Percentiles rank a stretch among this genome's conserved stretches.
These are phyloP conservation scores for Ustilago nuda DNA, from an alignment of 1,284 basidiomycete genomes.

Conservation along the genomic window DNA sequence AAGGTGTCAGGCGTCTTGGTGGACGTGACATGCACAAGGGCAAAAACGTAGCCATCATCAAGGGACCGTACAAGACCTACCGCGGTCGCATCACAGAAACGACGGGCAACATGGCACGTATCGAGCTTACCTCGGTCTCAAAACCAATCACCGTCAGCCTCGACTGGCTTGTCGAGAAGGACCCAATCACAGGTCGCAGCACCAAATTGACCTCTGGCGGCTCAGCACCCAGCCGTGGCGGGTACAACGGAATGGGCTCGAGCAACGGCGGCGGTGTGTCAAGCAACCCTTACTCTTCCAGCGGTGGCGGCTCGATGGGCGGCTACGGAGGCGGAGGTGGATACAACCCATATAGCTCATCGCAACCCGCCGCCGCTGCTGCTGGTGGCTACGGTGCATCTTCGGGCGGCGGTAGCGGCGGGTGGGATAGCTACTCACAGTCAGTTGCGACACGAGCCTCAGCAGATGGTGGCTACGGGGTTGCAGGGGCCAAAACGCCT, in stretches of 20 bases:
- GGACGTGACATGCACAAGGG: constrained; percentile 82
- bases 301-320: constrained; percentile 26
- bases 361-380: constrained; percentile 29
- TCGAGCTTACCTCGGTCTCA: constrained; percentile 90
- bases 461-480: constrained; percentile 24
- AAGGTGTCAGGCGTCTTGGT: constrained; percentile 49
- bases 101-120: constrained; percentile 85
- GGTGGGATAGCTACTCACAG: constrained; percentile 36
- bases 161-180: constrained; percentile 80
- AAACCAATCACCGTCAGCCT: constrained; percentile 89
- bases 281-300: constrained; percentile 44
- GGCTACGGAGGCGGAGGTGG: constrained; percentile 11
- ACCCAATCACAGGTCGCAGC: constrained; percentile 68
- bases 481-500: constrained; percentile 26
- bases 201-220: constrained; percentile 39
- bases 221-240: constrained; percentile 25
- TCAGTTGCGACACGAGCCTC: constrained; percentile 31
- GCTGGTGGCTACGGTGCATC: constrained; percentile 29
- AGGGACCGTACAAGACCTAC: constrained; percentile 91
- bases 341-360: constrained; percentile 43
- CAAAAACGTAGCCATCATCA: constrained; percentile 81
- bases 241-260: constrained; percentile 27
- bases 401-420: constrained; percentile 19
- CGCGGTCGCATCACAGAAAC: constrained; percentile 94
- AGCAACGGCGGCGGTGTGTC: constrained; percentile 37